Percentiles rank a stretch among this genome's conserved stretches.
Evolutionary conservation across 345 rosid genomes (phyloP).

Genomic region (Heritiera fomes): DNA sequence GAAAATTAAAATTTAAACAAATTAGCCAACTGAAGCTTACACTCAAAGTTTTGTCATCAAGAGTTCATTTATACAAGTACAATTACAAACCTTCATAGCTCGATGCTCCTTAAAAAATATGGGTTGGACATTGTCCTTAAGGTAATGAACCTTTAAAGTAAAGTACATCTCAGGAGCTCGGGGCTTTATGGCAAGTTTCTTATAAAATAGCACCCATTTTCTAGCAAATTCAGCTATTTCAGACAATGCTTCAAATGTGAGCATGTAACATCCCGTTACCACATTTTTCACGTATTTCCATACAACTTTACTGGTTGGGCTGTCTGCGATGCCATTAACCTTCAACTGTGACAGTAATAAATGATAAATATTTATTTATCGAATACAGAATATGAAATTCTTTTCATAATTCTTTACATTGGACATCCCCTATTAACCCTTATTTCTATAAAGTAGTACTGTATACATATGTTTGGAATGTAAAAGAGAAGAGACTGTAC

Average conservation of each 20-base stretch:
- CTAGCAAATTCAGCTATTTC: conserved; percentile 84
- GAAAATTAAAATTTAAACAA: neutral
- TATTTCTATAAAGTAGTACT: too few species aligned
- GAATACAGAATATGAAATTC: too few species aligned
- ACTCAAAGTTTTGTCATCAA: neutral
- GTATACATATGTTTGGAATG: too few species aligned
- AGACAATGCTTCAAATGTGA: conserved; percentile 80
- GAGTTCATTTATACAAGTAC: neutral
- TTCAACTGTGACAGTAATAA: too few species aligned
- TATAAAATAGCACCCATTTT: conserved; percentile 91
- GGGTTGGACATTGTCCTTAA: conserved; percentile 96
- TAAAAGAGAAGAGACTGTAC: too few species aligned
- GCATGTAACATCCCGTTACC: too few species aligned
- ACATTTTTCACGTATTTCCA: too few species aligned
- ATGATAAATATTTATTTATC: too few species aligned
- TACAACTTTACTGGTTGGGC: too few species aligned
- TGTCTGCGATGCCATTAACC: too few species aligned
- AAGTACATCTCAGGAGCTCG: conserved; percentile 83
- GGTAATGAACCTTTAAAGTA: conserved; percentile 77
- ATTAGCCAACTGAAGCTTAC: neutral
- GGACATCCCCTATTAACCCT: too few species aligned
- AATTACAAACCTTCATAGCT: conserved; percentile 80
- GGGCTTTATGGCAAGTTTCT: conserved; percentile 67
- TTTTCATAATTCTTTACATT: too few species aligned
- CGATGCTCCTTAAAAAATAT: conserved; percentile 92